A percentile compares a stretch with the other conserved stretches of the same genome.
These are phyloP conservation scores for Eimeria falciformis DNA, from an alignment of 169 alveolate species.

Conservation along the genomic window DNA sequence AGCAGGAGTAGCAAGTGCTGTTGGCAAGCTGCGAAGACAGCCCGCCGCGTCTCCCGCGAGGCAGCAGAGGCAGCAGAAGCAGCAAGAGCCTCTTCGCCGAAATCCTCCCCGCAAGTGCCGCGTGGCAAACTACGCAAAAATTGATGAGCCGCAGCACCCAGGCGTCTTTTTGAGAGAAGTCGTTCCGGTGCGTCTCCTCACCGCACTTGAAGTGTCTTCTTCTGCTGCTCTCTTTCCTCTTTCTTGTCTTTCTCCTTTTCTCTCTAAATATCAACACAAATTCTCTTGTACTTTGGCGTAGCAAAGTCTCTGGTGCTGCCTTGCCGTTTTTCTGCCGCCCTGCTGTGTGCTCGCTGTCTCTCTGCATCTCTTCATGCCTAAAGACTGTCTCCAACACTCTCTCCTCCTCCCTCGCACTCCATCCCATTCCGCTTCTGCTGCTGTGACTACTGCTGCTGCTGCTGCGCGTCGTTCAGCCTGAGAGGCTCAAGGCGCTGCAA, in stretches of 20 bases:
- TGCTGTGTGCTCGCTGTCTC: too few species aligned
- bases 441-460: not conserved
- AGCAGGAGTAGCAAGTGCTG: not conserved
- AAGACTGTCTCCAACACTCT: too few species aligned
- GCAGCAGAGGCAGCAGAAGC: constrained; percentile 48
- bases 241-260: too few species aligned
- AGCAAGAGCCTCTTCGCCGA: not conserved
- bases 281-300: too few species aligned
- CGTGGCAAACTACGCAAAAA: not conserved
- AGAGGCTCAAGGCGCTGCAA: constrained; percentile 8
- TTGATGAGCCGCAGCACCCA: constrained; percentile 9
- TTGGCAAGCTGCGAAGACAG: not conserved
- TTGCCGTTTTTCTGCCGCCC: too few species aligned
- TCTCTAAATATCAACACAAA: too few species aligned
- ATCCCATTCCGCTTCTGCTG: not conserved
- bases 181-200: not conserved
- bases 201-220: too few species aligned
- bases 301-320: too few species aligned
- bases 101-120: constrained; percentile 39
- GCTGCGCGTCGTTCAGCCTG: constrained; percentile 3
- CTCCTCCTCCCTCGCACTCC: not conserved
- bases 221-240: too few species aligned
- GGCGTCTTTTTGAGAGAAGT: constrained; percentile 3
- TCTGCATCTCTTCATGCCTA: too few species aligned
- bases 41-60: not conserved